These are phyloP conservation scores for Cyanodermella asteris DNA, from an alignment of 2,329 filamentous ascomycete species.

Conservation along the genomic window DNA sequence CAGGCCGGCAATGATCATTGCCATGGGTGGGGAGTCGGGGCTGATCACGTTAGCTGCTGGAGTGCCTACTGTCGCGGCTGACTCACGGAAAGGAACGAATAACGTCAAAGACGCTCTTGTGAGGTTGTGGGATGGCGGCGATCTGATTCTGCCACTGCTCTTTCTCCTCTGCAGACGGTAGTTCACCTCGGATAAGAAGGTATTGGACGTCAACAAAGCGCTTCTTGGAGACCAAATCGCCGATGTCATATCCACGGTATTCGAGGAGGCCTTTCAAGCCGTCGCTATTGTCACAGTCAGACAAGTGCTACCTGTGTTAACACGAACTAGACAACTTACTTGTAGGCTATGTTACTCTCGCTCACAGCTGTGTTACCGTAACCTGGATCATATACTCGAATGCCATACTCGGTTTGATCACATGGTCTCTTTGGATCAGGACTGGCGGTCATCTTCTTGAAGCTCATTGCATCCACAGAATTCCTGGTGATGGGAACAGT, in stretches of 20 bases:
- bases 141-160: constrained; percentile 8
- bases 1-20: constrained; percentile 13
- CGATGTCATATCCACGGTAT: constrained; percentile 12
- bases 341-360: constrained; percentile 13
- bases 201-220: constrained; percentile 15
- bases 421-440: constrained; percentile 6
- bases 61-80: neutral
- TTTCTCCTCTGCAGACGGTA: constrained; percentile 10
- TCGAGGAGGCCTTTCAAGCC: constrained; percentile 11
- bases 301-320: neutral
- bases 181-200: constrained; percentile 13
- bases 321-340: constrained; percentile 8
- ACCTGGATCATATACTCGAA: constrained; percentile 15
- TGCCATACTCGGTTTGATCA: constrained; percentile 11
- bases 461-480: constrained; percentile 2
- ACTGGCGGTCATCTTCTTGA: constrained; percentile 12
- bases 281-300: constrained; percentile 10
- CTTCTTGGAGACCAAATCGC: constrained; percentile 11
- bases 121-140: constrained; percentile 10
- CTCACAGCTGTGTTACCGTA: constrained; percentile 15
- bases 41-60: neutral
- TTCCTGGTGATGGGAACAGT: constrained; percentile 3
- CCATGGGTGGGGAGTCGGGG: constrained; percentile 8
- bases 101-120: constrained; percentile 9
- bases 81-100: constrained; percentile 12